Evolutionary conservation across 169 alveolate genomes (phyloP).

Genomic region (Sarcocystis neurona): DNA sequence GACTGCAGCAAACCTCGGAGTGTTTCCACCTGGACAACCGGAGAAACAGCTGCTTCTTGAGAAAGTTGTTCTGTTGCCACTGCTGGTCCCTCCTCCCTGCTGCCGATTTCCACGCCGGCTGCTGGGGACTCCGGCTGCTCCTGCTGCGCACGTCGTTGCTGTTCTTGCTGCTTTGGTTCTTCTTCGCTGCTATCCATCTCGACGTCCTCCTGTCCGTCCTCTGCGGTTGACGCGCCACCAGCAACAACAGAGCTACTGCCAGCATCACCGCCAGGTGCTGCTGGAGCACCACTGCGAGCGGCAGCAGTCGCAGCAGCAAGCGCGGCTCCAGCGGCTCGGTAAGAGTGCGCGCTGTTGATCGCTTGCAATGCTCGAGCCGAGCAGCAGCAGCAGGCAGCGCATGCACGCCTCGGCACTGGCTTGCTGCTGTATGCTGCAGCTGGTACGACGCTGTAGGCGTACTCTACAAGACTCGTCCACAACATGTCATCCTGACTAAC

Average conservation of each 20-base stretch:
- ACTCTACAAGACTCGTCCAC: slow-evolving; percentile 54
- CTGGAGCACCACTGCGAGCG: too few relatives aligned
- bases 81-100: background rate
- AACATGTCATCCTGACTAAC: slow-evolving; percentile 52
- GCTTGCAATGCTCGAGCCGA: background rate
- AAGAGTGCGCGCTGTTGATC: background rate
- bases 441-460: slow-evolving; percentile 51
- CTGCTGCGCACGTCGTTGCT: background rate
- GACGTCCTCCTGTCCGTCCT: too few relatives aligned
- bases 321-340: background rate
- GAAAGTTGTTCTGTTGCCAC: background rate
- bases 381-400: slow-evolving; percentile 14
- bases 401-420: background rate
- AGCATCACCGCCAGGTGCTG: too few relatives aligned
- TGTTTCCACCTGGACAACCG: slow-evolving; percentile 43
- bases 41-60: slow-evolving; percentile 48
- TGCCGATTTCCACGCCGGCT: background rate
- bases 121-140: background rate
- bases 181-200: background rate
- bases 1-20: slow-evolving; percentile 48
- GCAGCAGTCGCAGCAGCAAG: too few relatives aligned
- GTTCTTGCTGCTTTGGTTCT: background rate
- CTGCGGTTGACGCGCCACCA: too few relatives aligned
- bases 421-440: slow-evolving; percentile 35
- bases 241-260: too few relatives aligned